Evolutionary conservation across 2,329 filamentous ascomycete genomes (phyloP), one percentile per base, ranked within the genome.

Genomic region (Verticillium longisporum): DNA sequence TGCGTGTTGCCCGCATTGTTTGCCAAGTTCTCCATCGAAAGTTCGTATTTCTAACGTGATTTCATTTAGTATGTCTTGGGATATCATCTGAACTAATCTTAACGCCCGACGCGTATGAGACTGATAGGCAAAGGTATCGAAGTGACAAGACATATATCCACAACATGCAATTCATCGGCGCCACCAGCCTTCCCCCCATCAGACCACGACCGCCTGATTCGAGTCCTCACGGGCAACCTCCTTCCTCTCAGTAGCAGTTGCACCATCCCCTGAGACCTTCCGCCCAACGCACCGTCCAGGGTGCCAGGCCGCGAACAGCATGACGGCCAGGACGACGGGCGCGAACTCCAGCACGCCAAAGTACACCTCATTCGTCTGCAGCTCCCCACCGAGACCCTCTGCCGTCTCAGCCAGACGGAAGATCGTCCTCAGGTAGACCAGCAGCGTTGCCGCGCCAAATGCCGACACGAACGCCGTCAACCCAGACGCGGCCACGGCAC

Each of bases 391-490:
- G 3, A 84, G 66, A 0, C 82, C 82, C 64, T 84, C 69, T 0
- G 78, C 76, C 0, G 81, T 84, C 70, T 85, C 82, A 1, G 80
- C 79, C n/a, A 85, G 69, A 54, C 83, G 70, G 62, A 84, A 84
- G 57, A 74, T 77, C 1, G 81, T 84, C 58, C 82, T 71, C n/a
- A 85, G 64, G 63, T 81, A 83, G 1, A 85, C 72, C 21, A 82
- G 70, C 10, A 83, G 56, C 0, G 80, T 80, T 0, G 80, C 79
- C 0, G 73, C 65, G 1, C 73, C 66, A 59, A 84, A 77, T 0
- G 75, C 75, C 1, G 67, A 64, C 3, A 75, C 70, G 62, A 85
- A 85, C 0, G 66, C 60, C 14, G 67, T 71, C 54, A 77, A 68
- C 11, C 73, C 69, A 4, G 62, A 66, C 2, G 65, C 67, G 6